phyloP scores from a whole-genome alignment of 2,329 filamentous ascomycete genomes.

The Fusarium secorum region DNA sequence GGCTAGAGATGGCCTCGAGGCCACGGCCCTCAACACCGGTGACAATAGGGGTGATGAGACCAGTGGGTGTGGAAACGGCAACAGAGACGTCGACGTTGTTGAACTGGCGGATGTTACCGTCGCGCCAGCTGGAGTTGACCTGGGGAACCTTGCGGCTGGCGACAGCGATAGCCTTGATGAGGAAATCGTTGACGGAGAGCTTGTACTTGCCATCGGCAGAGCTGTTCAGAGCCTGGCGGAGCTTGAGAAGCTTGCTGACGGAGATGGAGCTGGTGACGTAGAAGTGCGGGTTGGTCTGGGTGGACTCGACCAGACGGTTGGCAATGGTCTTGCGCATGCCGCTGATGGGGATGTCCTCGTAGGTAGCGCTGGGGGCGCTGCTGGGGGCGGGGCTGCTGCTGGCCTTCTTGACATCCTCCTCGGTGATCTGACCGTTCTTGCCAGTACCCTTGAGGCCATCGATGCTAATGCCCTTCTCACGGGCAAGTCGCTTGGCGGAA shows the following conservation, averaged over 20 bases:
- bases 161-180: slow-evolving; percentile 92
- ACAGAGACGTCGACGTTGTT: slow-evolving; percentile 94
- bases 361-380: slow-evolving; percentile 68
- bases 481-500: slow-evolving; percentile 80
- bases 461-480: slow-evolving; percentile 83
- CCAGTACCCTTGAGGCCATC: slow-evolving; percentile 86
- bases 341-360: slow-evolving; percentile 83
- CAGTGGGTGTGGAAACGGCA: slow-evolving; percentile 89
- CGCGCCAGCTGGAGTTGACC: slow-evolving; percentile 95
- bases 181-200: slow-evolving; percentile 99
- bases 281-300: slow-evolving; percentile 96
- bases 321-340: slow-evolving; percentile 99
- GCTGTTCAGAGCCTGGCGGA: slow-evolving; percentile 90
- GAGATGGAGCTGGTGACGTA: slow-evolving; percentile 92
- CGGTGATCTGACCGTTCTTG: slow-evolving; percentile 84
- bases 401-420: slow-evolving; percentile 92
- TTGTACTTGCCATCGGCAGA: slow-evolving; percentile 94
- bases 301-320: slow-evolving; percentile 84
- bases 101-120: slow-evolving; percentile 90
- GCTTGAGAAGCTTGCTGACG: slow-evolving; percentile 94
- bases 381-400: slow-evolving; percentile 63
- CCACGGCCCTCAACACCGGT: slow-evolving; percentile 87
- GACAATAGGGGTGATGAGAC: slow-evolving; percentile 97
- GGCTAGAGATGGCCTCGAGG: slow-evolving; percentile 83
- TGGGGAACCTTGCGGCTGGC: slow-evolving; percentile 93